Conservation (phyloP, 495 filamentous ascomycete species). For the Aspergillus avenaceus region DNA sequence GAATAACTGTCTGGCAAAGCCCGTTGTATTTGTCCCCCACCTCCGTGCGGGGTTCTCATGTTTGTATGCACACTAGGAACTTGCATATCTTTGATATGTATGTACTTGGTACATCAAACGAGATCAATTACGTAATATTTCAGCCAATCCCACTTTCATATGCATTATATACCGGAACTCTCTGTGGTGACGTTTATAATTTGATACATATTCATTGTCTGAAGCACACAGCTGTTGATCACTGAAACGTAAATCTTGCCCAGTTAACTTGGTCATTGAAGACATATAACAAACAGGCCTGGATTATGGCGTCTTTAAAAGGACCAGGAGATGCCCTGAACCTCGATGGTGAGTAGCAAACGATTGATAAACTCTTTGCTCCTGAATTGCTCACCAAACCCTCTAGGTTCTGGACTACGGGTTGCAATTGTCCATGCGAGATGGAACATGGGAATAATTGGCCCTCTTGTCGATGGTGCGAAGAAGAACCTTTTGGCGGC, state of each 20-base stretch:
- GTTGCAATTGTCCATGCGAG: constrained; percentile 93
- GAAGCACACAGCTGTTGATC: too few species aligned
- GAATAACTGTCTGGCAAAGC: too few species aligned
- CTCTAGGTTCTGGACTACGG: constrained; percentile 71
- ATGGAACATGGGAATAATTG: constrained; percentile 83
- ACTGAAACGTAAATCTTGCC: not conserved
- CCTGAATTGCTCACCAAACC: not conserved
- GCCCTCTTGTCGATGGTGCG: constrained; percentile 70
- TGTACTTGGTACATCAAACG: too few species aligned
- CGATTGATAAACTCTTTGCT: not conserved
- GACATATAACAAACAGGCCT: not conserved
- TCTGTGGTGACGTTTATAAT: too few species aligned
- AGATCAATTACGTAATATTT: too few species aligned
- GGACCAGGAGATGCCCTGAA: constrained; percentile 53
- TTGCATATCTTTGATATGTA: too few species aligned
- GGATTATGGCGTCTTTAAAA: constrained; percentile 47
- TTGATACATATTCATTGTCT: too few species aligned
- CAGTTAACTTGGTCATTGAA: not conserved
- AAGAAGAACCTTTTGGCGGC: constrained; percentile 57
- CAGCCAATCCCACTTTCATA: too few species aligned
- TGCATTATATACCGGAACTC: too few species aligned
- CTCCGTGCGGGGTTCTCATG: too few species aligned
- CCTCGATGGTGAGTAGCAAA: constrained; percentile 41
- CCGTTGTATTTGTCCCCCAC: too few species aligned
- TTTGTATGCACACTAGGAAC: too few species aligned